Evolutionary conservation across 345 rosid genomes (phyloP), one percentile per base, ranked within the genome.

Genomic region (Psidium friedrichsthalianum): DNA sequence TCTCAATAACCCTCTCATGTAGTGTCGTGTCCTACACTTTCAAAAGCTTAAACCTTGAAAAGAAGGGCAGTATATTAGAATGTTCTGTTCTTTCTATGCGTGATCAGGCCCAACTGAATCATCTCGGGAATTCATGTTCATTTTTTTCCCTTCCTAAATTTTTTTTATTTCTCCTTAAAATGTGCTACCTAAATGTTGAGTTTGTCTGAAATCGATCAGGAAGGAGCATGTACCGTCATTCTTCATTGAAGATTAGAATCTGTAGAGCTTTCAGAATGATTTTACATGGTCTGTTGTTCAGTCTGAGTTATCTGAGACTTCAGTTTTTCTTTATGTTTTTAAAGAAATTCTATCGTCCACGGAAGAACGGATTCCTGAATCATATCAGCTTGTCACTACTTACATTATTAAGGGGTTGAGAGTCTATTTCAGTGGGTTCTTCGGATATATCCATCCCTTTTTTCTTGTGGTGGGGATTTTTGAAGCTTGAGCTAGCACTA

Each of bases 1-100:
- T 83, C 69, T 86, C 44, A 83, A 86, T 76, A 83, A 85, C 83
- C 85, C 85, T 47, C 74, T 86, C 20, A 47, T 86, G 85, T 82
- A 86, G 83, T 69, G 56, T 54, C 40, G 21, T 49, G 29, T 82
- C 81, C 53, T 82, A 51, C 22, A 51, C 59, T 40, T 20, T 56
- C 47, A 57, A 52, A 56, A 12, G 82, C 57, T 24, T 36, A 56
- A 25, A n/a, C 44, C 40, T 69, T 27, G 55, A 36, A 47, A 22
- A 57, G 40, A 57, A 59, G 21, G 51, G 22, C 40, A 51, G 57
- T n/a, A 74, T 54, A 64, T 51, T 44, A 36, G 85, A 84, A 59
- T 84, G 81, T 32, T 18, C 20, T 69, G 47, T 20, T 36, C 80
- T 69, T 18, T 13, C 80, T 36, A 42, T 64, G 47, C 80, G 36